Conservation (phyloP, 2,329 filamentous ascomycete genomes). For the Botrytis cinerea region DNA sequence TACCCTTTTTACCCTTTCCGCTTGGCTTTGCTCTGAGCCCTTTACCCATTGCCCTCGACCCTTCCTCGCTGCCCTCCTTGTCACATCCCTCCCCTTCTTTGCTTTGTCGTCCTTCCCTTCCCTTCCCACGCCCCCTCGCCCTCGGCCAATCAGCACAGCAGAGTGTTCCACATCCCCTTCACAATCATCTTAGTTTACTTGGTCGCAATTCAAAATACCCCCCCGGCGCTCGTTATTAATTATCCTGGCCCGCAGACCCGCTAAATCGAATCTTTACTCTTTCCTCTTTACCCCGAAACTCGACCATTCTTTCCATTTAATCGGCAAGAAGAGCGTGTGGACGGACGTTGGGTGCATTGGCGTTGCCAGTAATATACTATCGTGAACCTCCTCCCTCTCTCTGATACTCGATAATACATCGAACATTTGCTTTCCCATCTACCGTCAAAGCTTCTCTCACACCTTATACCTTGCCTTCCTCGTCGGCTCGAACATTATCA, state of each 20-base stretch:
- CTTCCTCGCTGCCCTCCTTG: too few species aligned
- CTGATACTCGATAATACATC: neutral
- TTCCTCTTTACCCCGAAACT: constrained; percentile 2
- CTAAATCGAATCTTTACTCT: constrained; percentile 10
- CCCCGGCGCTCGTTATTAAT: constrained; percentile 2
- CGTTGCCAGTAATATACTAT: constrained; percentile 7
- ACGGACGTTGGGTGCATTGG: neutral
- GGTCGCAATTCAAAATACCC: constrained; percentile 1
- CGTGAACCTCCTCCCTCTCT: constrained; percentile 12
- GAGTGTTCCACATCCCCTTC: neutral
- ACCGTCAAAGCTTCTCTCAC: constrained; percentile 2
- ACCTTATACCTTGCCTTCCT: neutral
- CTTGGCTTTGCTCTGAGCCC: too few species aligned
- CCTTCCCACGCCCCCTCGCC: neutral
- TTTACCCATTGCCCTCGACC: neutral
- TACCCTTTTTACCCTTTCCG: too few species aligned
- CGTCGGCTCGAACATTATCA: neutral
- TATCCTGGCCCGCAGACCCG: neutral
- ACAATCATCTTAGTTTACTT: neutral
- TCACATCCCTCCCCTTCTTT: neutral
- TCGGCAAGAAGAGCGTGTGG: neutral
- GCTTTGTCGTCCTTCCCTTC: neutral
- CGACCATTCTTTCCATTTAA: neutral
- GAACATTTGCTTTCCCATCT: neutral
- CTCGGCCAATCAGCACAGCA: neutral